phyloP scores from a whole-genome alignment of 176 grass and related monocot genomes.

The Elaeis guineensis region DNA sequence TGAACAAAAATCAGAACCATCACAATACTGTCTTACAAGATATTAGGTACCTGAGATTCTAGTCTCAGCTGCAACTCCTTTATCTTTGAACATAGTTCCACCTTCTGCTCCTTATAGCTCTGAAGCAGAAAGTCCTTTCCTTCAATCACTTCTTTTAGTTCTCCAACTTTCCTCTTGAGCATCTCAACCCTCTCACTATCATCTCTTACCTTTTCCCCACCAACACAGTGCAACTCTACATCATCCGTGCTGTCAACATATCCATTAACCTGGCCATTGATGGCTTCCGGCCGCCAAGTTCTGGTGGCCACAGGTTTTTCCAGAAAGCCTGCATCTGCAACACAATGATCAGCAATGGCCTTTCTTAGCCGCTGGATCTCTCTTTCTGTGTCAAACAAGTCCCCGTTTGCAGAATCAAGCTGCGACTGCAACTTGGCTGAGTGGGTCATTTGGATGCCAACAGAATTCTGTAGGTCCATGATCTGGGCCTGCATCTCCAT shows the following conservation, averaged over 20 bases:
- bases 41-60: conserved; percentile 29
- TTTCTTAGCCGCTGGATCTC: conserved; percentile 47
- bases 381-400: conserved; percentile 38
- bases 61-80: conserved; percentile 39
- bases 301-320: conserved; percentile 4
- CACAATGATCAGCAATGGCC: conserved; percentile 40
- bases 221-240: conserved; percentile 6
- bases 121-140: conserved; percentile 40
- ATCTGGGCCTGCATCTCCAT: conserved; percentile 48
- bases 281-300: not conserved
- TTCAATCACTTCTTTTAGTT: conserved; percentile 41
- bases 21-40: conserved; percentile 24
- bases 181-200: conserved; percentile 32
- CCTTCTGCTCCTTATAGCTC: conserved; percentile 49
- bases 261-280: conserved; percentile 18
- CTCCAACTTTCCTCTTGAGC: conserved; percentile 28
- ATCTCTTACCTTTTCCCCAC: not conserved
- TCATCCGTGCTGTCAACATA: conserved; percentile 12
- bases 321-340: not conserved
- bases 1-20: no score
- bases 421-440: conserved; percentile 34
- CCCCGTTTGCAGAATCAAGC: conserved; percentile 23
- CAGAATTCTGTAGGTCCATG: conserved; percentile 33
- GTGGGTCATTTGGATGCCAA: conserved; percentile 26
- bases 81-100: conserved; percentile 32